Base-by-base conservation (phyloP, 176 grass and related monocot genomes). In the Phyllostachys edulis region DNA sequence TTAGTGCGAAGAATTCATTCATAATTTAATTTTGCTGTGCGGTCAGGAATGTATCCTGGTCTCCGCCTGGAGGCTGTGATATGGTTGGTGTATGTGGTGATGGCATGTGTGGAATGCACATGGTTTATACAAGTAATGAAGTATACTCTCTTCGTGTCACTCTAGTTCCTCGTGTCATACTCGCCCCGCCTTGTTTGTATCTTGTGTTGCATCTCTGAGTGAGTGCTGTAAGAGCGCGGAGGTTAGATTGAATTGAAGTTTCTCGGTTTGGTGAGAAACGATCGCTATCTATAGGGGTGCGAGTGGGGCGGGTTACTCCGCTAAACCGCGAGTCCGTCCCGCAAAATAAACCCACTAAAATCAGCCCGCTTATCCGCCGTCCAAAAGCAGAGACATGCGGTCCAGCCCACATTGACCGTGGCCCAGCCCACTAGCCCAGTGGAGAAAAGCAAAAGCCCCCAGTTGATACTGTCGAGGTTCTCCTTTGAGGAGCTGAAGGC, bases 1-100 rank as follows among this genome's bases (percentile, higher is more conserved):
- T 82, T 85, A 67, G 69, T 7, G 24, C 41, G 36, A 78, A 49
- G 14, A 54, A 79, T 90, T 90, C 74, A 78, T 87, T 79, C 50
- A 36, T 75, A 42, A 90, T 70, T 83, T 87, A 61, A 79, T 90
- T 90, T 90, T 87, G 84, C 74, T 87, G 79, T 83, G 84, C 80
- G 67, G 84, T 78, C 59, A 79, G 84, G 79, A 82, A 73, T 83
- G 38, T 59, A 66, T 86, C 66, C 57, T 74, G 76, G 76, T 85
- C 36, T 34, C 50, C 7, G 9, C n/a, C 61, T 59, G 56, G 88
- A 81, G 78, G 72, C 23, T 79, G 73, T 74, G 73, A 41, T 81
- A 24, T 67, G 84, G 72, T 78, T 81, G 84, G 73, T 86, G 57
- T 82, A 65, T 78, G 73, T 66, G 66, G 16, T 61, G 38, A 55